Conservation (phyloP, 139 green algal species). For the Ostreobium quekettii region DNA sequence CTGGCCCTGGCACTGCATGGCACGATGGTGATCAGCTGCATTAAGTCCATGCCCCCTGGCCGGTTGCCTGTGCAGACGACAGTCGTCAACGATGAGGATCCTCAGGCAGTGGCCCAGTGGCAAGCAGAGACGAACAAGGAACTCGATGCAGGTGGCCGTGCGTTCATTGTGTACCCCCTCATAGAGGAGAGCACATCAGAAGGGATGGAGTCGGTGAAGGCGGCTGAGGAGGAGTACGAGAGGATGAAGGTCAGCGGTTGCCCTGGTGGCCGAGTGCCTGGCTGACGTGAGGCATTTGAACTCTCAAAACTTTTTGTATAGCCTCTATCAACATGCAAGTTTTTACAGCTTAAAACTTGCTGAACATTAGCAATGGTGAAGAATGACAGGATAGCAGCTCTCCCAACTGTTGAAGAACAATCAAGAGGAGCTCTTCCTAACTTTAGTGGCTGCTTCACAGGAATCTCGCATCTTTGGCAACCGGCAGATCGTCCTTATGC, state of each 20-base stretch:
- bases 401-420: too few relatives aligned
- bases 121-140: conserved; percentile 43
- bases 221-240: conserved; percentile 34
- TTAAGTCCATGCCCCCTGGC: conserved; percentile 64
- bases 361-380: too few relatives aligned
- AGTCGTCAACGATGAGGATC: conserved; percentile 15
- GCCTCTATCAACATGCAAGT: too few relatives aligned
- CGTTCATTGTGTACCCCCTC: conserved; percentile 52
- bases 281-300: too few relatives aligned
- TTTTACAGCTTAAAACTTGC: too few relatives aligned
- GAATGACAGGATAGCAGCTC: too few relatives aligned
- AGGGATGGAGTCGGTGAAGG: conserved; percentile 32
- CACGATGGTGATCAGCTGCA: conserved; percentile 30
- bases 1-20: conserved; percentile 57
- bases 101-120: conserved; percentile 30
- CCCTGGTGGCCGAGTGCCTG: too few relatives aligned
- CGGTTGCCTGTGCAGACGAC: conserved; percentile 38
- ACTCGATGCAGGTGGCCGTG: conserved; percentile 40
- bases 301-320: too few relatives aligned
- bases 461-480: conserved; percentile 23
- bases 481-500: conserved; percentile 47
- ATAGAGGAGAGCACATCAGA: conserved; percentile 36
- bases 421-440: too few relatives aligned
- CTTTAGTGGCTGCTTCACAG: too few relatives aligned
- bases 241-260: conserved; percentile 30